Conservation (phyloP, 2,329 filamentous ascomycete genomes). For the Neurospora sp. region DNA sequence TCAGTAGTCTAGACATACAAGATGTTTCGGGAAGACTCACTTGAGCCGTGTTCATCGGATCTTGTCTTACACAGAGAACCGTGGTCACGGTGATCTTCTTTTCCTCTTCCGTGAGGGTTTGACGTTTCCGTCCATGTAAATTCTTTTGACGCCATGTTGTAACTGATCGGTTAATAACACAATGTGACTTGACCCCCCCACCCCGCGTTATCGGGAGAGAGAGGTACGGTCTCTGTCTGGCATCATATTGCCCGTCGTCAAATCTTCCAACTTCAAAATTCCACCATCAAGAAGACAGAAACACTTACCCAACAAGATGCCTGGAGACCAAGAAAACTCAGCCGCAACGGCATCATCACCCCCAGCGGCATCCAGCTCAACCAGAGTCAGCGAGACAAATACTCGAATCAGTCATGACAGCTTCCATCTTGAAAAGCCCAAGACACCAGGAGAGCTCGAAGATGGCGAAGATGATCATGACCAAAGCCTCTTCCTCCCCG, state of each 20-base stretch:
- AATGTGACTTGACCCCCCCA: background rate
- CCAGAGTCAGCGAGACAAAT: background rate
- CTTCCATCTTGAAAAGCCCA: constrained; percentile 19
- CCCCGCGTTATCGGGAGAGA: background rate
- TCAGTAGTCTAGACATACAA: background rate
- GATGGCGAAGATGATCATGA: constrained; percentile 31
- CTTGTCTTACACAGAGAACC: background rate
- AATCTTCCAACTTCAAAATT: background rate
- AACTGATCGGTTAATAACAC: background rate
- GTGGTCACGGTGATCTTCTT: background rate
- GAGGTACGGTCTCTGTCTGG: background rate
- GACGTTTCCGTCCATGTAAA: background rate
- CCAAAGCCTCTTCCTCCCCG: constrained; percentile 25
- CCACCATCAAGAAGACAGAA: background rate
- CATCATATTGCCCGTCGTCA: background rate
- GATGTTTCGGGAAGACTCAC: background rate
- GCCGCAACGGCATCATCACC: background rate
- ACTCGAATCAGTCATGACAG: background rate
- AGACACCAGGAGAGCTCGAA: constrained; percentile 26
- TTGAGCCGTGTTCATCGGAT: background rate
- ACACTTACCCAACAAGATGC: background rate
- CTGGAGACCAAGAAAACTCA: background rate
- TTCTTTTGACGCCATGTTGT: background rate
- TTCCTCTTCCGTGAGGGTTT: background rate
- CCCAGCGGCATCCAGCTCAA: background rate